Base-by-base conservation (phyloP, 306 rosid genomes). In the Lathyrus aphaca region DNA sequence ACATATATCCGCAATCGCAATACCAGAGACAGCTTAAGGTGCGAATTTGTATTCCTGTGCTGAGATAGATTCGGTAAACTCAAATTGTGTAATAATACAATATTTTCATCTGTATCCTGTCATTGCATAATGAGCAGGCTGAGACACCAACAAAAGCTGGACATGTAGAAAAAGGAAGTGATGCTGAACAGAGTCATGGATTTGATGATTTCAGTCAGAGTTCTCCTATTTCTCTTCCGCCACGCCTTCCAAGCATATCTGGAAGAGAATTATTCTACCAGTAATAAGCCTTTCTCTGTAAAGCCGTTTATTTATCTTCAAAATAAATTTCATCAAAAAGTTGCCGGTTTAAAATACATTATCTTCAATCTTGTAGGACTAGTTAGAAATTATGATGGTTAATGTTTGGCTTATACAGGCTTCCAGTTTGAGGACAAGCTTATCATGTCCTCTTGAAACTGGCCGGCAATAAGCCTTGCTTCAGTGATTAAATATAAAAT, bases 141-240 rank as follows among this genome's bases (percentile, higher is more conserved):
- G 85, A 74, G 74, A 69, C 84, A 29, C 68, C 60, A 12, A 56
- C 49, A 73, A 74, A 75, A 54, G 67, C 13, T 50, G 77, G 37
- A 71, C 77, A 59, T 60, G 79, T 17, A 64, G 76, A 53, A 40
- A 86, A 70, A 70, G 72, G 15, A 35, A 64, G 74, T 37, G 79
- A 81, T 50, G 74, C 58, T 72, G 86, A 80, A 42, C 64, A 29
- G 81, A 42, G 46, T 70, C 65, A 69, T 63, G 56, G 30, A 61
- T 39, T 61, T 68, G 84, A 79, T 66, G 30, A 71, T 72, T 72
- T 32, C 12, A 15, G 32, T 46, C 50, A 27, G 65, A 84, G 87
- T 81, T 76, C 84, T 72, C 96, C 96, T 54, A 86, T 89, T 77
- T 82, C 87, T 65, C 76, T 88, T 40, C 86, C 90, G 32, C 44